Base-by-base conservation (phyloP, 805 yeast species). In the Scheffersomyces ergatensis region DNA sequence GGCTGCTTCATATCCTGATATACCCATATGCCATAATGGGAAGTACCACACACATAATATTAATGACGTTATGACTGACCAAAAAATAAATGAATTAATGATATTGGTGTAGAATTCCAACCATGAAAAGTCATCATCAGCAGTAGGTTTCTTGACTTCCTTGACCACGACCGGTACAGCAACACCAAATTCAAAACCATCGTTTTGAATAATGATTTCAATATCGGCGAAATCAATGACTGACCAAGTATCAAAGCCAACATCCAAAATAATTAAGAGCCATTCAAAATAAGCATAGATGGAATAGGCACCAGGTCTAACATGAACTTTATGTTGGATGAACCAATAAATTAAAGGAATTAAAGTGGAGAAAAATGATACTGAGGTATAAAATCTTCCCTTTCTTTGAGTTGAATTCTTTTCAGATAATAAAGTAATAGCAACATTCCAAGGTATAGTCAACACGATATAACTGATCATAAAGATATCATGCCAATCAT, bases 11-110 rank as follows among this genome's bases (percentile, higher is more conserved):
- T 86, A 90, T 3, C 99, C 99, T 2, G 96, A 85, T 34, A 93
- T 84, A 5, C 97, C 98, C 97, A 93, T 89, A 58, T 85, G 78
- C 99, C 99, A 93, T 47, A 93, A 71, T 9, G 99, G 99, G 74
- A 93, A 93, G 67, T 87, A 88, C 99, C 99, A 93, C 37, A 93
- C 82, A 55, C 93, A 82, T 42, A 93, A 76, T 33, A 89, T 84
- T 44, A 93, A 69, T 0, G 96, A 79, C 3, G 98, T 85, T 33
- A 80, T 48, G 17, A 82, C 82, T 0, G 97, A 74, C 97, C 97
- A 93, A 60, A 87, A 88, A 41, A 88, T 72, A 57, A 80, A 83
- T 3, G 92, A 74, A 57, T 90, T 89, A 54, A 78, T 56, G 13
- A 73, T 58, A 53, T 78, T 75, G 34, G 70, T 57, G 2, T 70